Evolutionary conservation across 768 basidiomycete genomes (phyloP).

Genomic region (Podaxis sp.): DNA sequence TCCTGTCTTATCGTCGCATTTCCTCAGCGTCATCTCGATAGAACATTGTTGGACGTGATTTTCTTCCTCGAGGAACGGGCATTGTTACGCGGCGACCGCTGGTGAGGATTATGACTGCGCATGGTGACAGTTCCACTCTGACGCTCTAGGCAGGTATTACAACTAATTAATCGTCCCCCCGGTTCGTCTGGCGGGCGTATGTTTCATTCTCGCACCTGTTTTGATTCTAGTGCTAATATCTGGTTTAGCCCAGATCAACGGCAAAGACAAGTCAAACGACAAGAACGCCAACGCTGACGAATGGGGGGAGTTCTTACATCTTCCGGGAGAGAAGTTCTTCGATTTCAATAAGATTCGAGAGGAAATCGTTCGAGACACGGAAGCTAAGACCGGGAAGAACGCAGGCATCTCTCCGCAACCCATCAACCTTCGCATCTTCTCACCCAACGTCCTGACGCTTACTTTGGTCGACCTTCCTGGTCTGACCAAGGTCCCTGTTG

Average conservation of each 20-base stretch:
- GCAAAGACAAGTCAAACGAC: conserved; percentile 54
- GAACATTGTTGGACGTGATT: conserved; percentile 99
- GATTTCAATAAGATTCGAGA: conserved; percentile 97
- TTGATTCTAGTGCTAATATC: conserved; percentile 10
- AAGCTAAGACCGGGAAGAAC: conserved; percentile 97
- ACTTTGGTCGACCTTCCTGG: conserved; percentile 98
- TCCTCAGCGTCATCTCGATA: conserved; percentile 29
- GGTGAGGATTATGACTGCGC: conserved; percentile 44
- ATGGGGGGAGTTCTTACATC: conserved; percentile 98
- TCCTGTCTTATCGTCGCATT: neutral
- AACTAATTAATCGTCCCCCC: conserved; percentile 87
- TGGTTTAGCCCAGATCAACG: conserved; percentile 39
- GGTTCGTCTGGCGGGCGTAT: conserved; percentile 31
- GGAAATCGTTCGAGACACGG: conserved; percentile 96
- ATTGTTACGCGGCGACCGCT: conserved; percentile 97
- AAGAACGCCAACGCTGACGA: conserved; percentile 88
- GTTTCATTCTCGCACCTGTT: neutral
- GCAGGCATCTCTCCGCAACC: conserved; percentile 97
- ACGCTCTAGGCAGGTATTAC: conserved; percentile 62
- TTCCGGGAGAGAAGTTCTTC: conserved; percentile 96
- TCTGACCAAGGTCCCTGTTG: conserved; percentile 91
- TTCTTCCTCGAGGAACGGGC: conserved; percentile 97
- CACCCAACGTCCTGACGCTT: conserved; percentile 94
- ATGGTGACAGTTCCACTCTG: neutral
- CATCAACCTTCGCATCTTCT: conserved; percentile 97